These are phyloP conservation scores for Phialophora tarda DNA, from an alignment of 2,329 filamentous ascomycete species.

Conservation along the genomic window DNA sequence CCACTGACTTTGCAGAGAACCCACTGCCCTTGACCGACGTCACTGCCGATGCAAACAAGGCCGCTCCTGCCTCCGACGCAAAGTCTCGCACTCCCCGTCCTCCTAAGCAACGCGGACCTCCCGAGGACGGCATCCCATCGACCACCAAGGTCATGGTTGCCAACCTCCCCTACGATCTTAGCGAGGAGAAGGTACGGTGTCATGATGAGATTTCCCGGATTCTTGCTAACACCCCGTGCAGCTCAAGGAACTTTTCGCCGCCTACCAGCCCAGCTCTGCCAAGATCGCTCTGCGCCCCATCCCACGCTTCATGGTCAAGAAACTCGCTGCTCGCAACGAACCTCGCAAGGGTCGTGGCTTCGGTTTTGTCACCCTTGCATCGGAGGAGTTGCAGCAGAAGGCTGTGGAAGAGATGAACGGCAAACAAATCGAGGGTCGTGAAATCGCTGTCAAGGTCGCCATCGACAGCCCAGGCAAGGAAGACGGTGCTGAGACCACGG, in stretches of 20 bases:
- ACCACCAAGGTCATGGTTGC: conserved; percentile 99
- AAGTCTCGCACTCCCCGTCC: conserved; percentile 58
- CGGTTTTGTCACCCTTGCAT: conserved; percentile 94
- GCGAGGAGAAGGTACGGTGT: conserved; percentile 84
- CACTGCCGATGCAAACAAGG: conserved; percentile 55
- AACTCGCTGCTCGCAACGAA: conserved; percentile 97
- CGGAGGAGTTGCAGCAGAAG: conserved; percentile 96
- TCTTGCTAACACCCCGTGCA: conserved; percentile 49
- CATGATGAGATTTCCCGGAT: neutral
- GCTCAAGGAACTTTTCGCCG: conserved; percentile 97
- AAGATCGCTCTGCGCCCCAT: conserved; percentile 99
- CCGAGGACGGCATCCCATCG: conserved; percentile 94
- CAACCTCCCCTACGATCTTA: conserved; percentile 97
- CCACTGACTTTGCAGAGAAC: conserved; percentile 55
- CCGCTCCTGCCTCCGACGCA: conserved; percentile 41
- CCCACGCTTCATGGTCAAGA: conserved; percentile 99
- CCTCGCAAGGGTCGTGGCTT: conserved; percentile 99
- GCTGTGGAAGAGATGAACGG: conserved; percentile 98
- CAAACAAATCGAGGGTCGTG: conserved; percentile 97
- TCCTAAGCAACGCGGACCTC: conserved; percentile 86
- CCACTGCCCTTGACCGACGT: conserved; percentile 66
- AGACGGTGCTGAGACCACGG: conserved; percentile 65
- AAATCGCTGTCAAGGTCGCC: conserved; percentile 99
- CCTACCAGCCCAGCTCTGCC: conserved; percentile 88
- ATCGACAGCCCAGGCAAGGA: conserved; percentile 99